Evolutionary conservation across 1,284 basidiomycete genomes (phyloP).

Genomic region (Ustilago vetiveriae): DNA sequence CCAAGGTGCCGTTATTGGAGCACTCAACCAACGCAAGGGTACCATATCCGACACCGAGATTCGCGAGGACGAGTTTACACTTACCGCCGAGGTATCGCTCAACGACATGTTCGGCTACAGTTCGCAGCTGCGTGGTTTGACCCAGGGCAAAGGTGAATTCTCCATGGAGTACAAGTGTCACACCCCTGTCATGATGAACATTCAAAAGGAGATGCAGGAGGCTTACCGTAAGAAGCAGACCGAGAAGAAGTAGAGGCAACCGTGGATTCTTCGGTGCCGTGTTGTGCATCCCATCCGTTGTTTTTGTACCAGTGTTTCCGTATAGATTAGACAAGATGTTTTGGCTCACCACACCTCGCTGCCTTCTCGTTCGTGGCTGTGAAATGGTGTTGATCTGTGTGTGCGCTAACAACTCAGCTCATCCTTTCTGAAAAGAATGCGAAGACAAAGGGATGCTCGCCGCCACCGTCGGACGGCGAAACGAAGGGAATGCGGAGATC

Average conservation of each 20-base stretch:
- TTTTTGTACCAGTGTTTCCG: constrained; percentile 11
- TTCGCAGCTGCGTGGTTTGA: constrained; percentile 79
- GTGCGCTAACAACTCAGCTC: no score
- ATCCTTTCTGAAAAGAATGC: no score
- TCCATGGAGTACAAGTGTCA: constrained; percentile 91
- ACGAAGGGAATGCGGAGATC: no score
- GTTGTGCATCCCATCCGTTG: background rate
- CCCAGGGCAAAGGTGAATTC: constrained; percentile 73
- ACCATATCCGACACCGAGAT: constrained; percentile 97
- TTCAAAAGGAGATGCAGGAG: constrained; percentile 83
- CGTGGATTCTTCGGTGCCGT: background rate
- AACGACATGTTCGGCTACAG: constrained; percentile 97
- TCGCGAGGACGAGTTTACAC: constrained; percentile 95
- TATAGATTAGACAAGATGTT: constrained; percentile 8
- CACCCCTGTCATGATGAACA: constrained; percentile 84
- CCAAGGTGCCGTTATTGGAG: constrained; percentile 95
- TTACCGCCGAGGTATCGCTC: constrained; percentile 88
- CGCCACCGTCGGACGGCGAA: no score
- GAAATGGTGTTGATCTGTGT: no score
- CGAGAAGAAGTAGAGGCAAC: constrained; percentile 35
- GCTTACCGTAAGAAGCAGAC: constrained; percentile 60
- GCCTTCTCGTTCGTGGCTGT: no score
- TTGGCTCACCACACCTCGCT: no score
- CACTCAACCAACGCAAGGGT: constrained; percentile 90
- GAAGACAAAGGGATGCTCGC: no score